Conservation (phyloP, 2,329 filamentous ascomycete species). For the Metarhizium brunneum region DNA sequence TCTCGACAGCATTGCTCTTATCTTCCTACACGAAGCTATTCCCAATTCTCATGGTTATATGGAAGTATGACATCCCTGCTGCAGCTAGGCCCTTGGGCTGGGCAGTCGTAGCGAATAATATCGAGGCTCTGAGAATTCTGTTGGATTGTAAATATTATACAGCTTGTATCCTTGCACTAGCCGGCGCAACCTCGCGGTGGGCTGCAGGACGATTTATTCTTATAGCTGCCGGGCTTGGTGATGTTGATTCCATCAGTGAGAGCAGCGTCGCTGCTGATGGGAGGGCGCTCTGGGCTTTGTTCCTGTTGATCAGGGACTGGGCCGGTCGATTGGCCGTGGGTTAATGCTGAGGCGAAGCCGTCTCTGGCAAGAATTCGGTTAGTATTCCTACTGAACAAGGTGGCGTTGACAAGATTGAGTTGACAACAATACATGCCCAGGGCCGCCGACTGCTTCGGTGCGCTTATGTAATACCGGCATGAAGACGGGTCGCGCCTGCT, state of each 20-base stretch:
- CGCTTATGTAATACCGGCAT: too few species aligned
- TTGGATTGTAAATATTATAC: constrained; percentile 81
- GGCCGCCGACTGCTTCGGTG: too few species aligned
- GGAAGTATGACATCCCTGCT: constrained; percentile 84
- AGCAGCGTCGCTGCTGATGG: constrained; percentile 47
- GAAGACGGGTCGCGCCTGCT: too few species aligned
- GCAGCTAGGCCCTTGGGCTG: constrained; percentile 69
- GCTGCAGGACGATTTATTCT: constrained; percentile 65
- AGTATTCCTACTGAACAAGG: too few species aligned
- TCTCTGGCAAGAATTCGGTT: too few species aligned
- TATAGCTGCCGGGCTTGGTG: constrained; percentile 57
- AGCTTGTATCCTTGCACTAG: constrained; percentile 64
- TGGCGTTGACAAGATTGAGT: too few species aligned
- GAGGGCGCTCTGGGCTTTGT: constrained; percentile 47
- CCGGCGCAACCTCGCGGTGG: constrained; percentile 70
- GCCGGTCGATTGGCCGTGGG: constrained; percentile 46
- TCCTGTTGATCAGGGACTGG: constrained; percentile 49
- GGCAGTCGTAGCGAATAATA: constrained; percentile 89
- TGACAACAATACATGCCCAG: too few species aligned
- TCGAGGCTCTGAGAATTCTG: constrained; percentile 90
- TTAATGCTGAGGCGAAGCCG: too few species aligned
- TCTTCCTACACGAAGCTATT: constrained; percentile 85
- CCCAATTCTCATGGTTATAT: constrained; percentile 91
- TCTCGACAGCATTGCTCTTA: constrained; percentile 71
- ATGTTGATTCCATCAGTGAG: constrained; percentile 47